phyloP scores from a whole-genome alignment of 2,329 filamentous ascomycete genomes.

The Ophiostoma ulmi region DNA sequence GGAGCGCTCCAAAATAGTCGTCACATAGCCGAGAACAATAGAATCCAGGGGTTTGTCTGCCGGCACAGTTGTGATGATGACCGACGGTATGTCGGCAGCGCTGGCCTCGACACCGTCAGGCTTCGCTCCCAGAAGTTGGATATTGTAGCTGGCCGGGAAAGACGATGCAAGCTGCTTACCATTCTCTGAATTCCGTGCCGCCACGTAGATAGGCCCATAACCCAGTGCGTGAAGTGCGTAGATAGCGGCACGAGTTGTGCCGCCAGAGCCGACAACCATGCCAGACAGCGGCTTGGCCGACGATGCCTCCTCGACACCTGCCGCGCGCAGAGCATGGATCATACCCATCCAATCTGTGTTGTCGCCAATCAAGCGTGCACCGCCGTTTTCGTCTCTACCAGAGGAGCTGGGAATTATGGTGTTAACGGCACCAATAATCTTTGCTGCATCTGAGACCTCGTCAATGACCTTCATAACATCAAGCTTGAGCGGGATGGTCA shows the following conservation, averaged over 20 bases:
- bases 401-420: slow-evolving; percentile 67
- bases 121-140: slow-evolving; percentile 56
- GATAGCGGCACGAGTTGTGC: slow-evolving; percentile 85
- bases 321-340: slow-evolving; percentile 67
- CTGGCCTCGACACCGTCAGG: slow-evolving; percentile 39
- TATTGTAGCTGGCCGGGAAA: slow-evolving; percentile 69
- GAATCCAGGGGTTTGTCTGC: slow-evolving; percentile 78
- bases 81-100: slow-evolving; percentile 50
- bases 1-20: slow-evolving; percentile 44
- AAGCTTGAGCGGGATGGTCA: slow-evolving; percentile 92
- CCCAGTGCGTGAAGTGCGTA: slow-evolving; percentile 80
- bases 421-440: slow-evolving; percentile 86
- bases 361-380: slow-evolving; percentile 64
- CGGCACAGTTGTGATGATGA: slow-evolving; percentile 86
- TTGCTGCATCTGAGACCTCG: slow-evolving; percentile 70
- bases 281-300: slow-evolving; percentile 46
- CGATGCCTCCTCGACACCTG: slow-evolving; percentile 50
- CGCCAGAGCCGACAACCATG: slow-evolving; percentile 84
- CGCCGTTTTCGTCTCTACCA: slow-evolving; percentile 36
- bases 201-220: slow-evolving; percentile 79
- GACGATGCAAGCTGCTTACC: slow-evolving; percentile 61
- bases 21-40: slow-evolving; percentile 60
- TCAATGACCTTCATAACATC: slow-evolving; percentile 80
- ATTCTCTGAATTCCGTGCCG: slow-evolving; percentile 69
- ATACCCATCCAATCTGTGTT: slow-evolving; percentile 98